These are phyloP conservation scores for Amanita subjunquillea DNA, from an alignment of 768 basidiomycete species.

Conservation along the genomic window DNA sequence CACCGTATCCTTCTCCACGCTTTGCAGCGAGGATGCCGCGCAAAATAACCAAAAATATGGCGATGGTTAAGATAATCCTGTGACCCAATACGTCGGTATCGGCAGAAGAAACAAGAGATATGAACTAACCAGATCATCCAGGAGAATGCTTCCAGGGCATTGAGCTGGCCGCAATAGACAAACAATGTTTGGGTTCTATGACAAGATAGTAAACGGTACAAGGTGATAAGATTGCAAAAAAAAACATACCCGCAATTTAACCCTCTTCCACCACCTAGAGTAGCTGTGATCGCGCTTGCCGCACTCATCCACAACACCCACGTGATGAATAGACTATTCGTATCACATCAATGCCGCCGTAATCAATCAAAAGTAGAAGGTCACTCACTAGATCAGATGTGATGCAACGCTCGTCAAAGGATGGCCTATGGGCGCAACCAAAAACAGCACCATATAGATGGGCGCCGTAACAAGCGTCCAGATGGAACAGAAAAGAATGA, in stretches of 20 bases:
- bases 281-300: slow-evolving; percentile 7
- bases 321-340: slow-evolving; percentile 8
- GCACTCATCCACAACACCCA: slow-evolving; percentile 10
- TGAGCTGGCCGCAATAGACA: slow-evolving; percentile 44
- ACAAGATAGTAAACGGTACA: background rate
- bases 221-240: background rate
- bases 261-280: slow-evolving; percentile 7
- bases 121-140: slow-evolving; percentile 39
- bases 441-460: slow-evolving; percentile 45
- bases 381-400: slow-evolving; percentile 54
- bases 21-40: slow-evolving; percentile 50
- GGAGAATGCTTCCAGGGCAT: slow-evolving; percentile 45
- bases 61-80: slow-evolving; percentile 58
- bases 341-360: background rate
- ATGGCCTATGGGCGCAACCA: slow-evolving; percentile 34
- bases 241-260: slow-evolving; percentile 8
- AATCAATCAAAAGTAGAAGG: slow-evolving; percentile 4
- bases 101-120: background rate
- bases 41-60: slow-evolving; percentile 45
- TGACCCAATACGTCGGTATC: slow-evolving; percentile 1
- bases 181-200: slow-evolving; percentile 15
- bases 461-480: slow-evolving; percentile 57
- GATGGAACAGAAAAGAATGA: slow-evolving; percentile 57
- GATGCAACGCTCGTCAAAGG: slow-evolving; percentile 50
- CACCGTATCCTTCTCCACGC: slow-evolving; percentile 59